Evolutionary conservation across 192 early-diverging fungal genomes (phyloP).

Genomic region (Nowakowskiella sp.): DNA sequence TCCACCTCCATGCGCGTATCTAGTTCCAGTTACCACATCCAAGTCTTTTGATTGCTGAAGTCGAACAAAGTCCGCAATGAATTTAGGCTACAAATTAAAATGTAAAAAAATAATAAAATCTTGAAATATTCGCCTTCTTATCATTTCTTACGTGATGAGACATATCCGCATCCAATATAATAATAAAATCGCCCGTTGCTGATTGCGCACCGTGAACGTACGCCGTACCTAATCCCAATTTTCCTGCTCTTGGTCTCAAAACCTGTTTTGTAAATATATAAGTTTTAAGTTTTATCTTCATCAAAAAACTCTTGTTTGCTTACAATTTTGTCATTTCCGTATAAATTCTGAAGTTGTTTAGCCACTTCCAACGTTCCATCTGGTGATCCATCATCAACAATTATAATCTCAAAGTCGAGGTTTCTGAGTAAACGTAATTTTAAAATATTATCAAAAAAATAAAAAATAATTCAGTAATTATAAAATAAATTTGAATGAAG

Average conservation of each 20-base stretch:
- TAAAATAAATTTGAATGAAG: background rate
- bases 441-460: conserved; percentile 1
- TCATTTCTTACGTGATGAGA: conserved; percentile 77
- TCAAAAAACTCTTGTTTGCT: conserved; percentile 4
- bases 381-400: conserved; percentile 92
- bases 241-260: conserved; percentile 87
- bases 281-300: background rate
- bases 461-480: background rate
- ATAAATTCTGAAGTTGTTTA: conserved; percentile 73
- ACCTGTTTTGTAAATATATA: conserved; percentile 42
- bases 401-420: conserved; percentile 92
- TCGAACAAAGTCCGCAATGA: conserved; percentile 89
- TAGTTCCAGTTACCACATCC: conserved; percentile 92
- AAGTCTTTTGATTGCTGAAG: conserved; percentile 69
- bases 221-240: conserved; percentile 91
- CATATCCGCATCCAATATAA: conserved; percentile 99
- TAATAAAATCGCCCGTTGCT: conserved; percentile 89
- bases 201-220: conserved; percentile 91
- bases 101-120: conserved; percentile 6
- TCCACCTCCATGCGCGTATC: conserved; percentile 78
- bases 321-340: conserved; percentile 84
- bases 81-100: conserved; percentile 66
- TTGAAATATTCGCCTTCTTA: background rate
- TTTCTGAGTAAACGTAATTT: conserved; percentile 31
- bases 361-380: conserved; percentile 94